A percentile compares a stretch with the other conserved stretches of the same genome.
phyloP scores from a whole-genome alignment of 345 rosid genomes.

The Triadica sebifera region DNA sequence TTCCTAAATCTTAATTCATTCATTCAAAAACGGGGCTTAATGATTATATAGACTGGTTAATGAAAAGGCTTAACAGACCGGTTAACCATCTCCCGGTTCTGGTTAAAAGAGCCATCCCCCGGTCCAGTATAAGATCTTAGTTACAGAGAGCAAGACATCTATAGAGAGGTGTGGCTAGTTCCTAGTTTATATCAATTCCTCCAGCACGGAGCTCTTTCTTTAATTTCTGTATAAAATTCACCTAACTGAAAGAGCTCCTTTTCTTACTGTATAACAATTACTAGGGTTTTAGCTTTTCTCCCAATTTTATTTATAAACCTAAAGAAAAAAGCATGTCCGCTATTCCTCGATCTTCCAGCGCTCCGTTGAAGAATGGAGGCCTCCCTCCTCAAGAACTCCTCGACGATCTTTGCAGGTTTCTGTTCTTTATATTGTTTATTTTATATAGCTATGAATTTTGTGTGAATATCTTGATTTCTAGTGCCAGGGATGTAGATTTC shows the following conservation, averaged over 20 bases:
- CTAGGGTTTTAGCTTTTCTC: not conserved
- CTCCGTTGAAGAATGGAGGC: constrained; percentile 68
- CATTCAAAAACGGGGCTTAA: too few relatives aligned
- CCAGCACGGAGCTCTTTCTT: constrained; percentile 5
- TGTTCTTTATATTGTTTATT: not conserved
- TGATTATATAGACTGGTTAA: too few relatives aligned
- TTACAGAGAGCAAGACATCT: not conserved
- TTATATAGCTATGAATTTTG: not conserved
- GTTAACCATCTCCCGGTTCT: too few relatives aligned
- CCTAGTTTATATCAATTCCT: not conserved
- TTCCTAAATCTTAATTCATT: too few relatives aligned
- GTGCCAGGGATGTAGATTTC: not conserved
- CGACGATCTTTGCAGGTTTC: constrained; percentile 97
- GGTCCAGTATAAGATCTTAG: not conserved
- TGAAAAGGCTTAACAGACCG: too few relatives aligned
- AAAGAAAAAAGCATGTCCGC: constrained; percentile 51
- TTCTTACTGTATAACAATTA: not conserved
- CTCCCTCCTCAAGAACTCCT: constrained; percentile 97
- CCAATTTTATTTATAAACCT: not conserved
- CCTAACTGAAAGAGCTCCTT: constrained; percentile 7
- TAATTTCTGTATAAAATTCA: not conserved
- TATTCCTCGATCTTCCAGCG: constrained; percentile 67
- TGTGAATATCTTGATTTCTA: too few relatives aligned
- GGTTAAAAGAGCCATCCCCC: too few relatives aligned
- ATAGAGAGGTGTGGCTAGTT: not conserved